Percentiles rank a stretch among this genome's conserved stretches.
These are phyloP conservation scores for Corinectria fuckeliana DNA, from an alignment of 2,329 filamentous ascomycete genomes.

Conservation along the genomic window DNA sequence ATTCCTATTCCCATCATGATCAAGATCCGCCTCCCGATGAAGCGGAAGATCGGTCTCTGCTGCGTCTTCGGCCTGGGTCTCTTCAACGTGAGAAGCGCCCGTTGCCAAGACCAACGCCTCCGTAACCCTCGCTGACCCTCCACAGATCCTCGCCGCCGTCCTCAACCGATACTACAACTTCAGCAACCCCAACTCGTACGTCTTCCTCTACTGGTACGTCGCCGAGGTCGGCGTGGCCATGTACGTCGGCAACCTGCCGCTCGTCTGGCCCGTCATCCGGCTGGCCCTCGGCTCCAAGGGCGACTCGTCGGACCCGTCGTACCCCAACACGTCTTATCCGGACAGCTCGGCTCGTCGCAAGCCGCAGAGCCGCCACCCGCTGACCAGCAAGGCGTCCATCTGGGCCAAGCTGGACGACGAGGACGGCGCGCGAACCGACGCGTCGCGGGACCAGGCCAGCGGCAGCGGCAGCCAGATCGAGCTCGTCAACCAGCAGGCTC, in stretches of 20 bases:
- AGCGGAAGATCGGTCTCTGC: constrained; percentile 59
- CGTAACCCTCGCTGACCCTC: neutral
- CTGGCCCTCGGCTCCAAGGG: constrained; percentile 42
- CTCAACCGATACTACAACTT: constrained; percentile 70
- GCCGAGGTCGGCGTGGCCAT: constrained; percentile 65
- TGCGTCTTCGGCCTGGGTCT: constrained; percentile 63
- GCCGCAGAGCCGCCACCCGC: constrained; percentile 8
- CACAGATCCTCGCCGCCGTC: constrained; percentile 61
- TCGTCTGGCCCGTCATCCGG: constrained; percentile 64
- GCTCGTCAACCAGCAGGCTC: constrained; percentile 29
- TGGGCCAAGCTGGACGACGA: constrained; percentile 43
- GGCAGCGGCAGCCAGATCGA: constrained; percentile 43
- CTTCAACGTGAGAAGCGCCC: constrained; percentile 45
- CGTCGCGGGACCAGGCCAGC: constrained; percentile 23
- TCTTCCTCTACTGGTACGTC: constrained; percentile 67
- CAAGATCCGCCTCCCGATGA: constrained; percentile 46
- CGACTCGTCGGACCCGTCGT: constrained; percentile 30
- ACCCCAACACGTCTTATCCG: constrained; percentile 26
- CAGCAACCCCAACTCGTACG: constrained; percentile 58
- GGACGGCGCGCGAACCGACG: constrained; percentile 20
- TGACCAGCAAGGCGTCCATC: constrained; percentile 32
- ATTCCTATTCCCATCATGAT: constrained; percentile 54
- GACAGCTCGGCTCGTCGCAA: constrained; percentile 29
- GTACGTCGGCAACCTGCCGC: constrained; percentile 66
- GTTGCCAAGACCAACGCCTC: too few relatives aligned